phyloP scores from a whole-genome alignment of 805 yeast genomes.

The Cyberlindnera maritima region DNA sequence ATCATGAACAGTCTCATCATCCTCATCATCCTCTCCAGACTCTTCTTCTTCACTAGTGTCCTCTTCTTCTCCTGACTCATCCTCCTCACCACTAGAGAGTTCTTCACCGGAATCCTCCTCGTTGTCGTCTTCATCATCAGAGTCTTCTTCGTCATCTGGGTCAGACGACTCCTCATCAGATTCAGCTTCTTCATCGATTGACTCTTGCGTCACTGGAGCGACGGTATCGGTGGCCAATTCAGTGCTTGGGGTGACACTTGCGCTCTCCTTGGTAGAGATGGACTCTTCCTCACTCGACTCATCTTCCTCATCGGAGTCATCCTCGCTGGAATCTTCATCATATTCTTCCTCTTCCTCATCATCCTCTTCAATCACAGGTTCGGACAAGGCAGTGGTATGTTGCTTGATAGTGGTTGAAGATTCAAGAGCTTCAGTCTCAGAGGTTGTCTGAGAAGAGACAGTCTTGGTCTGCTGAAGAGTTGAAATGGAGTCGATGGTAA shows the following conservation, averaged over 20 bases:
- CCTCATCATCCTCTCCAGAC: conserved; percentile 4
- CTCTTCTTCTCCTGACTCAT: neutral
- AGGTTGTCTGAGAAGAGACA: too few species aligned
- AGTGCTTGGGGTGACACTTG: too few species aligned
- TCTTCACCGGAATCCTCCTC: neutral
- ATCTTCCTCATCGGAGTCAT: neutral
- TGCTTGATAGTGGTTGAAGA: too few species aligned
- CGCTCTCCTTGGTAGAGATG: neutral
- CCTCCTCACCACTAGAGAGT: neutral
- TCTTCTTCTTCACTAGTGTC: neutral
- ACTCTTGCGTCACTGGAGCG: too few species aligned
- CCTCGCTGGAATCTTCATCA: neutral
- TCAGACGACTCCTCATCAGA: neutral
- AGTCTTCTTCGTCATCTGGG: conserved; percentile 1
- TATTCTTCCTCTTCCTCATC: conserved; percentile 4
- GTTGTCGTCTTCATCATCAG: neutral
- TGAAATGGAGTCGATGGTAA: too few species aligned
- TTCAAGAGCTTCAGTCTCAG: neutral
- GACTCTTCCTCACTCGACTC: neutral
- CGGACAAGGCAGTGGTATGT: too few species aligned
- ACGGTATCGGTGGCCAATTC: too few species aligned
- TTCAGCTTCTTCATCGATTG: neutral
- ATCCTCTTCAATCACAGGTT: neutral
- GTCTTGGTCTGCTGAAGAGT: too few species aligned
- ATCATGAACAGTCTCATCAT: conserved; percentile 4